Evolutionary conservation across 192 early-diverging fungal species (phyloP).

Genomic region (Funneliformis geosporum): DNA sequence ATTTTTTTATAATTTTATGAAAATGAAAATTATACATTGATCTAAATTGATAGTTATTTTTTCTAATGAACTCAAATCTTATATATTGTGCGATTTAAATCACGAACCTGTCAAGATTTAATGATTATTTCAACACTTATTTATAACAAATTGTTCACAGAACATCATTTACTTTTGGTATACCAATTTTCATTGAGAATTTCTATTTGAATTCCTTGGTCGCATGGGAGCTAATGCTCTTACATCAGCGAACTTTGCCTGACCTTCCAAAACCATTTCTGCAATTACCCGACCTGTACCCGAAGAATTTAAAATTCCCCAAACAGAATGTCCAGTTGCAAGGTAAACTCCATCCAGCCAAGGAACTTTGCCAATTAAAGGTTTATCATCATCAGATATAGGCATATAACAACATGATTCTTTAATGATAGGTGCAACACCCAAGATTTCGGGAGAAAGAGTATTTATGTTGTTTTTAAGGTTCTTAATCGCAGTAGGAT

Average conservation of each 20-base stretch:
- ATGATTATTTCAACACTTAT: neutral
- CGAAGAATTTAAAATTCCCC: conserved; percentile 50
- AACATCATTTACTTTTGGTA: neutral
- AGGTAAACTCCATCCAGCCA: conserved; percentile 38
- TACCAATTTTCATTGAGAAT: neutral
- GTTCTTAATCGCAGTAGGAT: conserved; percentile 26
- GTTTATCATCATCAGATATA: conserved; percentile 37
- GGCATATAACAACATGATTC: conserved; percentile 50
- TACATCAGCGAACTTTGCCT: conserved; percentile 35
- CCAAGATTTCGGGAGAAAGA: conserved; percentile 37
- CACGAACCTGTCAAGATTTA: neutral
- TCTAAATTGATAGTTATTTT: neutral
- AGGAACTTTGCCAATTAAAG: conserved; percentile 44
- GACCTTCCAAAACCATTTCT: conserved; percentile 44
- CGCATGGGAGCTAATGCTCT: conserved; percentile 26
- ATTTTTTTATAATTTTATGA: no score
- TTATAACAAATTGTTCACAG: neutral
- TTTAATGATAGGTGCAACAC: conserved; percentile 19
- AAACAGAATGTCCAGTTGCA: conserved; percentile 48
- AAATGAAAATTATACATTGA: no score
- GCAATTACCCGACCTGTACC: conserved; percentile 46
- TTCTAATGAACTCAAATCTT: neutral
- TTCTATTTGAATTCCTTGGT: conserved; percentile 12
- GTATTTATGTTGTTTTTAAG: conserved; percentile 33
- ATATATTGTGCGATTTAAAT: neutral